phyloP scores from a whole-genome alignment of 176 grass and related monocot species.

The Carex kokanica region DNA sequence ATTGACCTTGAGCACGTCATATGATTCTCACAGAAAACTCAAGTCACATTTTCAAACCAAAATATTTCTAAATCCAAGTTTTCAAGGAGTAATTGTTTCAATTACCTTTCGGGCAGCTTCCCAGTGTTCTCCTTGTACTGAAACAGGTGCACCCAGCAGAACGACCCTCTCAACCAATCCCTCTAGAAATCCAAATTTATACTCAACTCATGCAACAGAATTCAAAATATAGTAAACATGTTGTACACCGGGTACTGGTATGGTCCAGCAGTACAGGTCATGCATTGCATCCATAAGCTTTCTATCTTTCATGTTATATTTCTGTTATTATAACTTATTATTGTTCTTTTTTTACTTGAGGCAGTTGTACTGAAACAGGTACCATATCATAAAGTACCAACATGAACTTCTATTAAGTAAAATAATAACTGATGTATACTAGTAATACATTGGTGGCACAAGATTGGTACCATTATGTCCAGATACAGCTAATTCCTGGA shows the following conservation, averaged over 20 bases:
- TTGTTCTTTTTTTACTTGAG: background rate
- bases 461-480: constrained; percentile 60
- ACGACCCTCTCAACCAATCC: constrained; percentile 83
- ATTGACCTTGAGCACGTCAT: background rate
- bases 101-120: constrained; percentile 79
- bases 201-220: constrained; percentile 8
- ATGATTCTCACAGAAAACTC: background rate
- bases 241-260: background rate
- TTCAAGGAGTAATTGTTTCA: background rate
- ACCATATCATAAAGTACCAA: background rate
- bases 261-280: background rate
- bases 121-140: constrained; percentile 67
- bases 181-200: constrained; percentile 40
- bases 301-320: background rate
- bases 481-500: constrained; percentile 59
- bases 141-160: constrained; percentile 78
- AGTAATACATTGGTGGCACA: background rate
- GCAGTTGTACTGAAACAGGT: background rate
- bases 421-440: background rate
- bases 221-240: background rate
- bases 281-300: background rate
- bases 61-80: background rate
- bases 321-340: background rate
- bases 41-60: constrained; percentile 1
- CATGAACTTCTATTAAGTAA: background rate